Evolutionary conservation across 2,329 filamentous ascomycete genomes (phyloP), one percentile per base, ranked within the genome.

Genomic region (Colletotrichum lindemuthianum): DNA sequence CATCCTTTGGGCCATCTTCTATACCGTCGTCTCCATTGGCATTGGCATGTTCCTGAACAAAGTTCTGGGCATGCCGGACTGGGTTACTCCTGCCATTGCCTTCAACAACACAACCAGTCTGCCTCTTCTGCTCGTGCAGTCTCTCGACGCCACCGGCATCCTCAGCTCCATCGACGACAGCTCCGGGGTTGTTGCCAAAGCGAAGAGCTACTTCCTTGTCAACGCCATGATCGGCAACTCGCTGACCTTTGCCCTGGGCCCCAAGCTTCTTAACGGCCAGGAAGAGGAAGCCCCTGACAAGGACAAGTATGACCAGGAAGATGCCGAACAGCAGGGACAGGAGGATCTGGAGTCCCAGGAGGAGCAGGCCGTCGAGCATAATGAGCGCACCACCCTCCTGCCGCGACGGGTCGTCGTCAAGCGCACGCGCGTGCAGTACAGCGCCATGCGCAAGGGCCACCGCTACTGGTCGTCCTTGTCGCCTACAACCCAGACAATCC

Each of bases 191-290:
- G 77, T 90, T 11, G 81, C 85, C 57, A 79, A 88, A 9, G 87
- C 87, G 7, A 86, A 89, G 71, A 86, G 85, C 12, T 91, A 89
- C 72, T 90, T 91, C 70, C 75, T 91, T 4, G 83, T 91, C 63
- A 90, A 88, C 67, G 83, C 88, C 4, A 89, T 89, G 59, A 79
- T 90, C 9, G 84, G 82, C 45, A 89, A 88, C 70, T 86, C 83
- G 56, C 74, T 90, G 63, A 90, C 88, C 0, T 91, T 90, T 72
- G 86, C 86, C 0, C 76, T 90, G 3, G 88, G 88, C 0, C 88
- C 88, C 7, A 64, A 44, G 37, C 53, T 64, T 2, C 59, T 66
- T 36, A 66, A 66, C 1, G 67, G 67, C 11, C 65, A 65, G 1
- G 59, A 65, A 7, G 65, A 68, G 47, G 65, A 68, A 13, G 61